These are phyloP conservation scores for Hansenula lynferdii DNA, from an alignment of 1,139 yeast species.

Conservation along the genomic window DNA sequence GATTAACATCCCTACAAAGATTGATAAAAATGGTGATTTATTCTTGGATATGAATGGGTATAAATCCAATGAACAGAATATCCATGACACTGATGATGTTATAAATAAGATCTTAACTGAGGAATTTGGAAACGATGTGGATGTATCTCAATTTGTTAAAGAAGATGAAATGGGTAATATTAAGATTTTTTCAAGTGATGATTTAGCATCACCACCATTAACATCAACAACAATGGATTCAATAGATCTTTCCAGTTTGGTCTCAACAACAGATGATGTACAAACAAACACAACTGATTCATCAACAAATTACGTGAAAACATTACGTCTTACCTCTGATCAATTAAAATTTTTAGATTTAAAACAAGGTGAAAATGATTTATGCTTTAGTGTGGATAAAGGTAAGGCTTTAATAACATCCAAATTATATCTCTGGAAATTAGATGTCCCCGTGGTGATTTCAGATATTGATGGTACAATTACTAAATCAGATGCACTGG, in stretches of 20 bases:
- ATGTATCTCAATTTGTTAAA: conserved; percentile 43
- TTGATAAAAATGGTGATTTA: conserved; percentile 88
- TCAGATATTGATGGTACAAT: conserved; percentile 99
- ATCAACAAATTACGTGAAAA: conserved; percentile 58
- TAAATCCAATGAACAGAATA: conserved; percentile 76
- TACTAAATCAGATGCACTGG: conserved; percentile 95
- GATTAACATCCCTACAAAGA: conserved; percentile 80
- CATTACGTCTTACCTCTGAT: conserved; percentile 86
- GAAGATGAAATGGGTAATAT: conserved; percentile 73
- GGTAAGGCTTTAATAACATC: conserved; percentile 77
- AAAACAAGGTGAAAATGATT: conserved; percentile 72
- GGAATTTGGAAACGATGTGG: conserved; percentile 54
- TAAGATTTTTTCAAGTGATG: conserved; percentile 47
- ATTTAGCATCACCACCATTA: conserved; percentile 21
- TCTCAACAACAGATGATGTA: conserved; percentile 1
- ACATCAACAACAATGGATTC: conserved; percentile 18
- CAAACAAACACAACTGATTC: conserved; percentile 6
- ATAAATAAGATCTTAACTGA: conserved; percentile 70
- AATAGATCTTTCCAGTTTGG: conserved; percentile 2
- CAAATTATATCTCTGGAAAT: conserved; percentile 78
- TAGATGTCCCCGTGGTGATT: conserved; percentile 83
- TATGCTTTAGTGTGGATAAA: conserved; percentile 74
- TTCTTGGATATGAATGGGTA: conserved; percentile 95
- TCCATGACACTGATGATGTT: conserved; percentile 63
- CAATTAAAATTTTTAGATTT: conserved; percentile 74